phyloP scores from a whole-genome alignment of 2,329 filamentous ascomycete genomes.

The Colletotrichum sojae region DNA sequence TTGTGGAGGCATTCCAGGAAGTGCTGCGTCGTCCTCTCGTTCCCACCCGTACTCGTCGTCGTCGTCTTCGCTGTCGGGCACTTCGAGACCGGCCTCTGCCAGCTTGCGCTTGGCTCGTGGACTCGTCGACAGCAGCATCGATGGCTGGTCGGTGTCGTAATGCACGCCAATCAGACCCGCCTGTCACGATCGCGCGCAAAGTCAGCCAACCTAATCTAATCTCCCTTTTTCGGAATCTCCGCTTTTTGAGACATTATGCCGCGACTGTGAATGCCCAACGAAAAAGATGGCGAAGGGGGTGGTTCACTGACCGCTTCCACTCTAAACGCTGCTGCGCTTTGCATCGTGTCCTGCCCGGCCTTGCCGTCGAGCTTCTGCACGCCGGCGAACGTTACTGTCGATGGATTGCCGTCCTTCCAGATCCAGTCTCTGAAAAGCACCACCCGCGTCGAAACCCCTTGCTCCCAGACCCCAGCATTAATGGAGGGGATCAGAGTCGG shows the following conservation, averaged over 20 bases:
- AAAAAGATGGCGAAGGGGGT: neutral
- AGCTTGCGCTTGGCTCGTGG: constrained; percentile 75
- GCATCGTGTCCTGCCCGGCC: constrained; percentile 54
- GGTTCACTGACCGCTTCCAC: constrained; percentile 59
- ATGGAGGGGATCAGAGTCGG: constrained; percentile 83
- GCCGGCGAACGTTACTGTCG: constrained; percentile 71
- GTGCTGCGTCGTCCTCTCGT: constrained; percentile 73
- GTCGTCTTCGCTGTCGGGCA: constrained; percentile 72
- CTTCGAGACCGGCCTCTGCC: constrained; percentile 70
- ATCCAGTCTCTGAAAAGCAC: constrained; percentile 86
- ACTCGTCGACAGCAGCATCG: constrained; percentile 50
- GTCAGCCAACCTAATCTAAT: constrained; percentile 31
- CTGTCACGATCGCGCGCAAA: constrained; percentile 48
- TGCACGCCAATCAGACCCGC: constrained; percentile 59
- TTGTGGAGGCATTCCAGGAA: constrained; percentile 73
- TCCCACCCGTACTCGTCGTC: constrained; percentile 83
- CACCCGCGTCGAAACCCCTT: constrained; percentile 79
- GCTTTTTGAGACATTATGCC: constrained; percentile 31
- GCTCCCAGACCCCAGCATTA: constrained; percentile 84
- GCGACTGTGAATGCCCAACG: constrained; percentile 16
- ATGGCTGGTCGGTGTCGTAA: constrained; percentile 56
- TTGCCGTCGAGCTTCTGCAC: constrained; percentile 76
- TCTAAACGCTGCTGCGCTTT: constrained; percentile 63
- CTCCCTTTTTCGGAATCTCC: constrained; percentile 28
- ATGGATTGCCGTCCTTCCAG: constrained; percentile 61